These are phyloP conservation scores for Podospora didyma DNA, from an alignment of 495 filamentous ascomycete genomes.

Conservation along the genomic window DNA sequence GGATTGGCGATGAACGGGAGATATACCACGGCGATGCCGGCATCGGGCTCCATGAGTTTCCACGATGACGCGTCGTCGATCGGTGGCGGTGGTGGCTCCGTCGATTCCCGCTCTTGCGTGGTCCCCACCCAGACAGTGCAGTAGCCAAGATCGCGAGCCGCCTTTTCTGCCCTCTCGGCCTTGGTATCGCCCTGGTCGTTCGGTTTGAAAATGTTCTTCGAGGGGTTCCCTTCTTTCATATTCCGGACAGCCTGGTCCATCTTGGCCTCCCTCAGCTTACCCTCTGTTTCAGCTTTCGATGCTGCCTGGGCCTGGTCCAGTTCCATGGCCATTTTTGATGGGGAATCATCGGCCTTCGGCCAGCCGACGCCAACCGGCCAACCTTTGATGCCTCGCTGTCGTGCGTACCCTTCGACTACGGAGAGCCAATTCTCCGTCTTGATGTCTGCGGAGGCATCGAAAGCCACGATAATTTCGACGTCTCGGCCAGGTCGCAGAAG, in stretches of 20 bases:
- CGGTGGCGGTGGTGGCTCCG: constrained; percentile 55
- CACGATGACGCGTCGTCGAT: constrained; percentile 60
- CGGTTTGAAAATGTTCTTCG: constrained; percentile 4
- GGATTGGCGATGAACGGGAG: constrained; percentile 84
- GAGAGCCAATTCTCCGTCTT: constrained; percentile 73
- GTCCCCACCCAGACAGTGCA: constrained; percentile 95
- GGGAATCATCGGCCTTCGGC: constrained; percentile 58
- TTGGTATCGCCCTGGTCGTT: constrained; percentile 21
- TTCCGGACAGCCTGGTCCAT: constrained; percentile 39
- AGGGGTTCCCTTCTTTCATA: constrained; percentile 4
- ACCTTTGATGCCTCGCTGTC: constrained; percentile 80
- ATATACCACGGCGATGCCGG: constrained; percentile 86
- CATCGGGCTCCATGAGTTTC: constrained; percentile 69
- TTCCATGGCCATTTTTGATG: constrained; percentile 54
- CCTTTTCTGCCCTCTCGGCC: constrained; percentile 30
- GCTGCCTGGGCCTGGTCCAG: constrained; percentile 65
- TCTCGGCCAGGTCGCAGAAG: constrained; percentile 81
- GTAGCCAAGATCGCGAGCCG: constrained; percentile 66
- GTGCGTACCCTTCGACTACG: constrained; percentile 86
- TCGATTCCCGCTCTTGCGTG: constrained; percentile 59
- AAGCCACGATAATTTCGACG: constrained; percentile 77
- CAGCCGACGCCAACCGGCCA: constrained; percentile 92
- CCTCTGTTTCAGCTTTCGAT: constrained; percentile 53
- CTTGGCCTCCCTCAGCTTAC: constrained; percentile 61
- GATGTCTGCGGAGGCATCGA: constrained; percentile 38